Evolutionary conservation across 2,329 filamentous ascomycete genomes (phyloP), one percentile per base, ranked within the genome.

Genomic region (Penicillium sp.): DNA sequence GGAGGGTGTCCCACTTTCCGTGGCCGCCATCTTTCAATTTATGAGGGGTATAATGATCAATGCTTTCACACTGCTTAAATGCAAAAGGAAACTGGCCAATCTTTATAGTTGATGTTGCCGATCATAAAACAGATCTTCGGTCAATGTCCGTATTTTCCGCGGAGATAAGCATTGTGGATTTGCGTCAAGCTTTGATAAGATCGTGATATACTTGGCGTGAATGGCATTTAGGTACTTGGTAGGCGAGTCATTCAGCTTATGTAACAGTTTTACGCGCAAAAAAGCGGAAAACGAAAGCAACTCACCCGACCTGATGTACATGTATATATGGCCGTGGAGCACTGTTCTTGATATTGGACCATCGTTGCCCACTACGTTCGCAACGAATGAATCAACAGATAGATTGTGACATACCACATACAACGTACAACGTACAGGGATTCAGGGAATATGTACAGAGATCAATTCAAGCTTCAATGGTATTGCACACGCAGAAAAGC

Each of bases 171-270:
- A 15, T 34, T 16, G 33, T 34, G 31, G 31, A 34, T 34, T 34
- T 34, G 33, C 31, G 25, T 54, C 8, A 40, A 54, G 34, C 29
- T 66, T 50, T 55, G 53, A 55, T 41, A 29, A 43, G 34, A 34
- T 31, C 25, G n/a, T 33, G 31, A 13, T 33, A 13, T 33, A 33
- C 31, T 33, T 33, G 31, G 31, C 31, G 31, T 33, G 10, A 29
- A 29, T 29, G 31, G 11, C 2, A 31, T 11, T 13, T 31, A 5
- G 29, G 10, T 31, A 31, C 9, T 29, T 29, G 2, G 27, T 29
- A 4, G 1, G 33, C 33, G 13, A 16, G 13, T 16, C 13, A 34
- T 16, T 7, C 33, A 3, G 33, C 33, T 34, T 34, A 34, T 15
- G 33, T 34, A 16, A 34, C 29, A 31, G 4, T 31, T 31, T 31